Conservation (phyloP, 1,139 yeast species). For the Lodderomyces elongisporus region DNA sequence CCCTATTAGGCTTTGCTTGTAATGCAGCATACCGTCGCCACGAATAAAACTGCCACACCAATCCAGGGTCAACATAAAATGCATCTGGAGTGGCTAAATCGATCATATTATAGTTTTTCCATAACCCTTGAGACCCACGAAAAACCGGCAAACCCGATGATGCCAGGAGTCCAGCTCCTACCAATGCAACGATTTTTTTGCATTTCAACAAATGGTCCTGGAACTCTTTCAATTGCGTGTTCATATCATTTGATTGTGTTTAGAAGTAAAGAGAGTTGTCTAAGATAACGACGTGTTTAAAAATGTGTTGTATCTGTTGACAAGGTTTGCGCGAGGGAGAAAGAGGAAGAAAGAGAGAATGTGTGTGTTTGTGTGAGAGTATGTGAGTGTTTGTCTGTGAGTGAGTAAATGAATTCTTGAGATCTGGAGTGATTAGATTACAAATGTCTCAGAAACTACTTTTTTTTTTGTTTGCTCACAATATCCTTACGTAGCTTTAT, state of each 20-base stretch:
- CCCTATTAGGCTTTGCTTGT: conserved; percentile 63
- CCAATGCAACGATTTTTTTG: conserved; percentile 62
- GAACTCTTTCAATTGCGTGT: conserved; percentile 39
- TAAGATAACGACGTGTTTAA: too few relatives aligned
- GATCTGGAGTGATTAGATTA: too few relatives aligned
- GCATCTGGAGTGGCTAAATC: conserved; percentile 92
- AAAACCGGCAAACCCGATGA: conserved; percentile 74
- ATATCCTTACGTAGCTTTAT: too few relatives aligned
- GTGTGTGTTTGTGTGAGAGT: neutral
- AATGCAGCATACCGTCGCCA: conserved; percentile 63
- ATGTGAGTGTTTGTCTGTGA: too few relatives aligned
- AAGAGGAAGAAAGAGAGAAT: neutral
- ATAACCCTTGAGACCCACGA: conserved; percentile 67
- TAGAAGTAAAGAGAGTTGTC: too few relatives aligned
- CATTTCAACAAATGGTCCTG: conserved; percentile 51
- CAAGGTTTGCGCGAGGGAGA: too few relatives aligned
- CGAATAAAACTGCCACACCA: conserved; percentile 87
- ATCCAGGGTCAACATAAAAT: conserved; percentile 72
- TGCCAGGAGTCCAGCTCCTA: conserved; percentile 82
- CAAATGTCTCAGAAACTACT: too few relatives aligned
- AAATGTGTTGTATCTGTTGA: too few relatives aligned
- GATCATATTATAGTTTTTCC: conserved; percentile 75
- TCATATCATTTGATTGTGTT: conserved; percentile 12
- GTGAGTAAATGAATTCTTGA: too few relatives aligned
- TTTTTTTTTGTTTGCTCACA: too few relatives aligned